A percentile compares a stretch with the other conserved stretches of the same genome.
Evolutionary conservation across 805 yeast genomes (phyloP).

Genomic region (Cyberlindnera mississippiensis): DNA sequence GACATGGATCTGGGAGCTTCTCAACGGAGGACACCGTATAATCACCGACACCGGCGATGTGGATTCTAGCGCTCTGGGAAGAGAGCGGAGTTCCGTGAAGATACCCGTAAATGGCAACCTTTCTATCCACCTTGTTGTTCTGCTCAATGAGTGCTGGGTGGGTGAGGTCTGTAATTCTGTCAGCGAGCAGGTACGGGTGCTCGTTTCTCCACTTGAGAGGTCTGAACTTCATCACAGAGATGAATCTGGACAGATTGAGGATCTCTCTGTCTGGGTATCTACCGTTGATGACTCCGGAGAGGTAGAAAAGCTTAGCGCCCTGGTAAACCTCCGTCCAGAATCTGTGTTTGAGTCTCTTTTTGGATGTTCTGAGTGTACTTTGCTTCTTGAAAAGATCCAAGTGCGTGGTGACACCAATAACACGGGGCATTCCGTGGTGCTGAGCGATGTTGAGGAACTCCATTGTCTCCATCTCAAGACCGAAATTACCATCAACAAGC

Average conservation of each 20-base stretch:
- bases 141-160: constrained; percentile 80
- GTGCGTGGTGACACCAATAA: constrained; percentile 93
- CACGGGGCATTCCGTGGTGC: constrained; percentile 98
- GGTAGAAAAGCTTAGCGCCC: constrained; percentile 93
- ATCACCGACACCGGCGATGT: constrained; percentile 96
- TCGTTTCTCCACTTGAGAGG: constrained; percentile 99
- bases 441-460: constrained; percentile 94
- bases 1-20: constrained; percentile 96
- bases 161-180: constrained; percentile 88
- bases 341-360: constrained; percentile 86
- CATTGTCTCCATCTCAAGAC: constrained; percentile 99
- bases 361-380: constrained; percentile 83
- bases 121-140: constrained; percentile 82
- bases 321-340: constrained; percentile 99
- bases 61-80: constrained; percentile 65
- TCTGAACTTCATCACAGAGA: constrained; percentile 95
- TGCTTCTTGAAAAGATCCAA: constrained; percentile 89
- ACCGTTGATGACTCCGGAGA: constrained; percentile 95
- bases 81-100: constrained; percentile 90
- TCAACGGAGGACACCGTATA: constrained; percentile 71
- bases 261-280: constrained; percentile 97
- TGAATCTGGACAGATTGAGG: constrained; percentile 83
- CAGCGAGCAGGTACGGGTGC: constrained; percentile 91
- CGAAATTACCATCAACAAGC: constrained; percentile 94
- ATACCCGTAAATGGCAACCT: constrained; percentile 89